A percentile compares a stretch with the other conserved stretches of the same genome.
phyloP scores from a whole-genome alignment of 192 early-diverging fungal species.

The Entophlyctis luteolus region DNA sequence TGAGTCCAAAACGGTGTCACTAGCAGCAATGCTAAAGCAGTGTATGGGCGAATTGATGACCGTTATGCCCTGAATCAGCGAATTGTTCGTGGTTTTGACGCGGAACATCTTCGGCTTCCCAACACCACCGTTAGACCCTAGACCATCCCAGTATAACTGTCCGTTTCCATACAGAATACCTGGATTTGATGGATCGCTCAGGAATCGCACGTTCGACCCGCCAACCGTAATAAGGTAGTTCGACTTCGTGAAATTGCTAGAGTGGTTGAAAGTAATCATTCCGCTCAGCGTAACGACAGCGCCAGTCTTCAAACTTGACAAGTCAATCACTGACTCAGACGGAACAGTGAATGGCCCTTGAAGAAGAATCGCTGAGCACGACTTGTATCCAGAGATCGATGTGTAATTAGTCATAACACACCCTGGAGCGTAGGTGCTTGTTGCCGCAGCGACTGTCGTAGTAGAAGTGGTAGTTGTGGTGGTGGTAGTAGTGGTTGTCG shows the following conservation, averaged over 20 bases:
- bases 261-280: not conserved
- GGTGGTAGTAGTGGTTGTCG: too few relatives aligned
- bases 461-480: too few relatives aligned
- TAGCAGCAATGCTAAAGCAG: not conserved
- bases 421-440: not conserved
- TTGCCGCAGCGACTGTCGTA: not conserved
- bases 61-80: not conserved
- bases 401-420: not conserved
- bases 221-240: not conserved
- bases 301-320: not conserved
- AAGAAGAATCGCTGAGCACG: not conserved
- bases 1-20: not conserved
- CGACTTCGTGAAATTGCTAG: not conserved
- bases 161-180: not conserved
- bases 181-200: not conserved
- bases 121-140: conserved; percentile 41
- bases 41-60: not conserved
- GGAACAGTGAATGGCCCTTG: not conserved
- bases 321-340: not conserved
- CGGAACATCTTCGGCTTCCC: conserved; percentile 32
- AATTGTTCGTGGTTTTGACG: conserved; percentile 39
- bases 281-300: not conserved
- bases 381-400: not conserved
- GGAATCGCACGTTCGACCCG: not conserved
- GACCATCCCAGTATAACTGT: too few relatives aligned